phyloP scores from a whole-genome alignment of 2,329 filamentous ascomycete genomes.

The Fusarium nodosum region DNA sequence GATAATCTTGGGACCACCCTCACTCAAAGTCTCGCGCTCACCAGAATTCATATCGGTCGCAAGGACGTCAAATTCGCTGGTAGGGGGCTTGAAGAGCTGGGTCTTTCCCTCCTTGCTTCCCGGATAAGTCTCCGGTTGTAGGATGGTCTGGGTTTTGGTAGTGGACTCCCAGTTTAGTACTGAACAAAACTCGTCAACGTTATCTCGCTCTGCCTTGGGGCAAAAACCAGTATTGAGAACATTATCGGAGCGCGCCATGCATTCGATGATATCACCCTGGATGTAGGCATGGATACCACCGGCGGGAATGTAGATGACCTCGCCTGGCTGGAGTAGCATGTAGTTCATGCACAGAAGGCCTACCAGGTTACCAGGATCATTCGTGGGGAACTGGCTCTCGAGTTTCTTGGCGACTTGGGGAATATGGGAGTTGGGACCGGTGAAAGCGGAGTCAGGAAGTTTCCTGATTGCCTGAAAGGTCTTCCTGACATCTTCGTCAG shows the following conservation, averaged over 20 bases:
- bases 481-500: constrained; percentile 56
- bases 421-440: constrained; percentile 67
- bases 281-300: constrained; percentile 82
- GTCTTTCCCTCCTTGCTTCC: constrained; percentile 72
- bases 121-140: constrained; percentile 64
- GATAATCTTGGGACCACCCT: constrained; percentile 44
- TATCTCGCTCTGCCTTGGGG: constrained; percentile 73
- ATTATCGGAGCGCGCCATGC: constrained; percentile 82
- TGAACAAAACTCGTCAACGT: constrained; percentile 72
- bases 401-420: constrained; percentile 74
- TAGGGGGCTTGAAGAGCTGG: constrained; percentile 72
- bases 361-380: constrained; percentile 77
- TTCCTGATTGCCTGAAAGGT: constrained; percentile 39
- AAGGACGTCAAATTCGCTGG: constrained; percentile 80
- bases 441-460: constrained; percentile 63
- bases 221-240: constrained; percentile 83
- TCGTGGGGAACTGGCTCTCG: constrained; percentile 71
- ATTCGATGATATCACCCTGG: constrained; percentile 80
- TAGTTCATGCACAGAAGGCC: constrained; percentile 83
- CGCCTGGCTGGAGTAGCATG: constrained; percentile 72
- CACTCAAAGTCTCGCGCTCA: constrained; percentile 65
- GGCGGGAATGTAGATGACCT: constrained; percentile 78
- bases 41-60: constrained; percentile 67
- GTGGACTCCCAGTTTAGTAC: constrained; percentile 75
- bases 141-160: constrained; percentile 66